These are phyloP conservation scores for Cryphonectria nitschkei DNA, from an alignment of 2,329 filamentous ascomycete genomes.

Conservation along the genomic window DNA sequence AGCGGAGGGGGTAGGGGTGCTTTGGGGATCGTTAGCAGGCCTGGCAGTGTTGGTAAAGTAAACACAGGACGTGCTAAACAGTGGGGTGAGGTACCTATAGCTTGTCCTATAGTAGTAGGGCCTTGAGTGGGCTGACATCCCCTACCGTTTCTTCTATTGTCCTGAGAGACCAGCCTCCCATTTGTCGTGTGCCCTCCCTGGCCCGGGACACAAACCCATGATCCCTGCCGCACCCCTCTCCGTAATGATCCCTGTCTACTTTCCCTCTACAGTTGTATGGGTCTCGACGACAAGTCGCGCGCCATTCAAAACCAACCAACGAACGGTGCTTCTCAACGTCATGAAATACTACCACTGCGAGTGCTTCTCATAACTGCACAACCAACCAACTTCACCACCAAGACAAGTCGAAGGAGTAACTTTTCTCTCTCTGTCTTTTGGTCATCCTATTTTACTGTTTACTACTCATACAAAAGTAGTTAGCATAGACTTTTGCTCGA, in stretches of 20 bases:
- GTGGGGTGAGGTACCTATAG: neutral
- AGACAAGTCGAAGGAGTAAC: neutral
- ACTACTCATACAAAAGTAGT: neutral
- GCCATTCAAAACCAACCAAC: neutral
- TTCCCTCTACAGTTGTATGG: neutral
- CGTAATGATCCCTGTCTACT: neutral
- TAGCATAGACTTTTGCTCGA: constrained; percentile 3
- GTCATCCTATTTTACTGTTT: neutral
- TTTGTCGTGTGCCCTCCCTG: neutral
- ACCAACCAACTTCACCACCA: neutral
- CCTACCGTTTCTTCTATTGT: neutral
- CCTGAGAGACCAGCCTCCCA: neutral
- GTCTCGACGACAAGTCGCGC: neutral
- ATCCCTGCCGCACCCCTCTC: neutral
- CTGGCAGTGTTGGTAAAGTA: neutral
- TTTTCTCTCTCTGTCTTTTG: neutral
- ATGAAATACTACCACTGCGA: constrained; percentile 15
- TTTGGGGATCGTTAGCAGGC: neutral
- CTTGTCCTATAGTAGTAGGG: neutral
- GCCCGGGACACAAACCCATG: neutral
- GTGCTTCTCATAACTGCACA: neutral
- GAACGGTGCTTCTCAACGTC: neutral
- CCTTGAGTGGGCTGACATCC: neutral
- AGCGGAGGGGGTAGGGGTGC: neutral
- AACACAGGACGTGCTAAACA: neutral